Conservation (phyloP, 2,329 filamentous ascomycete species). For the Colletotrichum ledebouriae region DNA sequence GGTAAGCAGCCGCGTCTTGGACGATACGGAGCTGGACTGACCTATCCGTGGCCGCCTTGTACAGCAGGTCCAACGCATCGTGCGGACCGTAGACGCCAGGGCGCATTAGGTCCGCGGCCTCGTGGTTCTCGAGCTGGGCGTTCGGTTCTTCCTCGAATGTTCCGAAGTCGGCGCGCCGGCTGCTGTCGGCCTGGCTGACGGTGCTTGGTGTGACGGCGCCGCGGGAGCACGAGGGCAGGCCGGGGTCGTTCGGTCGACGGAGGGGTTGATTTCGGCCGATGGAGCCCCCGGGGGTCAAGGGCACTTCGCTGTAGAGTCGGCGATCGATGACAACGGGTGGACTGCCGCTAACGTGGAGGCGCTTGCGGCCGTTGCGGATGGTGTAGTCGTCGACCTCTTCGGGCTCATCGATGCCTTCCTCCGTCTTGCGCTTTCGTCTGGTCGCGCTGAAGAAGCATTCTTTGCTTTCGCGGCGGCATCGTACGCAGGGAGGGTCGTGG, state of each 20-base stretch:
- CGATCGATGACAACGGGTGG: constrained; percentile 59
- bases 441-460: constrained; percentile 98
- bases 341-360: constrained; percentile 64
- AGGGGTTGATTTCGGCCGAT: constrained; percentile 76
- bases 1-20: constrained; percentile 41
- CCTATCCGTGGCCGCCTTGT: constrained; percentile 83
- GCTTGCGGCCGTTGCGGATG: constrained; percentile 80
- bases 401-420: constrained; percentile 64
- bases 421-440: constrained; percentile 88
- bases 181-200: constrained; percentile 47
- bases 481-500: constrained; percentile 91
- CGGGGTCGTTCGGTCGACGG: constrained; percentile 67
- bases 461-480: constrained; percentile 94
- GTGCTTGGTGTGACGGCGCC: constrained; percentile 52
- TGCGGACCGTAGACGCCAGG: constrained; percentile 89
- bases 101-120: constrained; percentile 75
- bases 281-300: constrained; percentile 75
- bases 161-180: constrained; percentile 51
- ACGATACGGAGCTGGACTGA: constrained; percentile 49
- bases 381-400: constrained; percentile 73
- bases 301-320: constrained; percentile 65
- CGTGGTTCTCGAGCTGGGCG: constrained; percentile 73
- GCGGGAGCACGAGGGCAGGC: constrained; percentile 31
- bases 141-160: constrained; percentile 67
- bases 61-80: constrained; percentile 91